Percentiles rank a stretch among this genome's conserved stretches.
Evolutionary conservation across 2,329 filamentous ascomycete genomes (phyloP).

Genomic region (Ampelomyces quisqualis): DNA sequence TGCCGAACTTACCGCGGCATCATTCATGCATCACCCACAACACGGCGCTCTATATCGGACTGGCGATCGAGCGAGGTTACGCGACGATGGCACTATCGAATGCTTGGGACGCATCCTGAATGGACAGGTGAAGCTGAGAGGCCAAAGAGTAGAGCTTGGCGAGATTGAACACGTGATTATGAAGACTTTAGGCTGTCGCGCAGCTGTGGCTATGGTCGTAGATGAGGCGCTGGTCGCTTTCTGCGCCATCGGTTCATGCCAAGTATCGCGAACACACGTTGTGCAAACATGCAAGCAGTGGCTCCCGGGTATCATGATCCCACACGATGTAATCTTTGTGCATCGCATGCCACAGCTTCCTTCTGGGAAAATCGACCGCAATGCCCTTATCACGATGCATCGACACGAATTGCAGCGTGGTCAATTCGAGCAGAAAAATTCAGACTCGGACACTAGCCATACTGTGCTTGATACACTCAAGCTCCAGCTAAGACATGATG

Average conservation of each 20-base stretch:
- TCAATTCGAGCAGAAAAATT: conserved; percentile 14
- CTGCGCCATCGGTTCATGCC: conserved; percentile 57
- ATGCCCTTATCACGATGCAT: conserved; percentile 61
- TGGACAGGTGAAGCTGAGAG: conserved; percentile 83
- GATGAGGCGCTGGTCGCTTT: conserved; percentile 72
- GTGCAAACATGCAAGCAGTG: conserved; percentile 65
- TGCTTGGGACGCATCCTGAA: conserved; percentile 77
- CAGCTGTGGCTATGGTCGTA: conserved; percentile 67
- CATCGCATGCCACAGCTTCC: conserved; percentile 69
- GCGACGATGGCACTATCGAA: conserved; percentile 69
- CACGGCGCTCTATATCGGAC: conserved; percentile 78
- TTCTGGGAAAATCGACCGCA: conserved; percentile 81
- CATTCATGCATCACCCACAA: conserved; percentile 65
- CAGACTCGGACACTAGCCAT: conserved; percentile 5
- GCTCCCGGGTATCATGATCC: conserved; percentile 83
- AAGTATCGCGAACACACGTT: conserved; percentile 50
- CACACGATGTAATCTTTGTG: conserved; percentile 67
- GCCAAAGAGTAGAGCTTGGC: conserved; percentile 78
- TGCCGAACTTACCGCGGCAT: conserved; percentile 68
- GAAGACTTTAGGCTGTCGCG: conserved; percentile 52
- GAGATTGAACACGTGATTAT: conserved; percentile 49
- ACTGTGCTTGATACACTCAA: conserved; percentile 48
- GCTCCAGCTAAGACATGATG: conserved; percentile 44
- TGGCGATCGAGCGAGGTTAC: conserved; percentile 76
- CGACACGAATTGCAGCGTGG: too few relatives aligned